A percentile compares a stretch with the other conserved stretches of the same genome.
Conservation (phyloP, 2,329 filamentous ascomycete species). For the Samsoniella hepiali region DNA sequence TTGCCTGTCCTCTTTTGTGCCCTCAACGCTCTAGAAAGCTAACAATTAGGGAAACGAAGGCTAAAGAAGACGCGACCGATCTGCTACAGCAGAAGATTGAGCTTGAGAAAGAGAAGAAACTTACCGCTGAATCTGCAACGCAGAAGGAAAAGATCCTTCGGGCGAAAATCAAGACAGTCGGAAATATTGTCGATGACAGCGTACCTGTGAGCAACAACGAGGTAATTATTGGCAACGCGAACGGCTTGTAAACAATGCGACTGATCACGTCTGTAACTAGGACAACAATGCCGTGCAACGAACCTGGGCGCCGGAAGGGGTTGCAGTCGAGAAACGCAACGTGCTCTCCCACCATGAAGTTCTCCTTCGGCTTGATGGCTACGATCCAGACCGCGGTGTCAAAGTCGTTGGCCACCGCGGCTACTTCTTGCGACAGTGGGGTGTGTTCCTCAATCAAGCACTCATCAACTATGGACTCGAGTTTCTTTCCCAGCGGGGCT, state of each 20-base stretch:
- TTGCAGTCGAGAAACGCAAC: slow-evolving; percentile 69
- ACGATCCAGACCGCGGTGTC: slow-evolving; percentile 86
- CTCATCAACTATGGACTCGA: slow-evolving; percentile 93
- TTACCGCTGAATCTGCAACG: slow-evolving; percentile 67
- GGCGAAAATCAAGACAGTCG: slow-evolving; percentile 77
- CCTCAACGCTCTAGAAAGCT: neutral
- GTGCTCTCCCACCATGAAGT: slow-evolving; percentile 93
- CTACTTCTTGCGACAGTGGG: slow-evolving; percentile 88
- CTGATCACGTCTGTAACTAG: slow-evolving; percentile 29
- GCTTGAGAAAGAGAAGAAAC: slow-evolving; percentile 79
- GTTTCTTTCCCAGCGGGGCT: slow-evolving; percentile 78
- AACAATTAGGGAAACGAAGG: slow-evolving; percentile 39
- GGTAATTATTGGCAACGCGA: slow-evolving; percentile 37
- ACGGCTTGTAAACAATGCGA: neutral
- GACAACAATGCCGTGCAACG: slow-evolving; percentile 77
- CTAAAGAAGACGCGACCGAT: slow-evolving; percentile 82
- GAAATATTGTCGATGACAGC: slow-evolving; percentile 70
- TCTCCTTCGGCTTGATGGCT: slow-evolving; percentile 80
- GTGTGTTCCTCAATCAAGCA: slow-evolving; percentile 87
- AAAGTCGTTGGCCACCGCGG: slow-evolving; percentile 94
- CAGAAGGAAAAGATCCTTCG: slow-evolving; percentile 73
- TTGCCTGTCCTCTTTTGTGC: neutral
- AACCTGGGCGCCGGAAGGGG: slow-evolving; percentile 77
- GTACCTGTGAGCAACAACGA: slow-evolving; percentile 83
- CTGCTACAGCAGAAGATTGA: slow-evolving; percentile 74